These are phyloP conservation scores for Solanum corneliomulleri DNA, from an alignment of 257 asterid species.

Conservation along the genomic window DNA sequence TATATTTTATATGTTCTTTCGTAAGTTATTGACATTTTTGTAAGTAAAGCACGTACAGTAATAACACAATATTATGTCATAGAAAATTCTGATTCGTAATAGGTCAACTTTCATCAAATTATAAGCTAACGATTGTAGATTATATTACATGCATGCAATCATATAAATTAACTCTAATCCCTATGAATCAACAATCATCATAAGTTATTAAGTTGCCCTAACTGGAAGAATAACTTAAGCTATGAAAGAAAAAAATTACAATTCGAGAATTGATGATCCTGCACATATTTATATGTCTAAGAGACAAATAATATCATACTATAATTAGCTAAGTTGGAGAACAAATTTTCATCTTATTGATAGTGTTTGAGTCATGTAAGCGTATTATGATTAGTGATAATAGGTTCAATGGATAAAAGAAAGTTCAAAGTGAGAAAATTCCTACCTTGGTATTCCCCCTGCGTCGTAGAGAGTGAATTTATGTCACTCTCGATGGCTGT, in stretches of 20 bases:
- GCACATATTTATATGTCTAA: background rate
- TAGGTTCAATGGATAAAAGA: too few relatives aligned
- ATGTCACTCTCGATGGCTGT: fast-evolving
- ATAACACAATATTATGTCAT: too few relatives aligned
- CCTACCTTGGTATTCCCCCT: too few relatives aligned
- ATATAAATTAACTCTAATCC: background rate
- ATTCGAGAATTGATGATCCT: background rate
- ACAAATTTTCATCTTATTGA: background rate
- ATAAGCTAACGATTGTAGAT: background rate
- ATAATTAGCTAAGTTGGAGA: background rate
- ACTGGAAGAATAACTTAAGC: background rate
- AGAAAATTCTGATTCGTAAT: background rate
- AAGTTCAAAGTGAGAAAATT: too few relatives aligned
- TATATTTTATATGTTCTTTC: background rate
- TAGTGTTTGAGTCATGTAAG: background rate
- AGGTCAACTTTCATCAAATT: background rate
- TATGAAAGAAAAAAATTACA: background rate
- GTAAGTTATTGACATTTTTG: too few relatives aligned
- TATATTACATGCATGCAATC: background rate
- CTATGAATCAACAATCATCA: background rate
- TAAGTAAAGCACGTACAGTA: too few relatives aligned
- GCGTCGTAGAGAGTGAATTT: fast-evolving
- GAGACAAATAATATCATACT: background rate
- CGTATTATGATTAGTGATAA: background rate
- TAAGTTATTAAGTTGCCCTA: background rate